Base-by-base conservation (phyloP, 164 flowering plant species). In the Vitis labrusca region DNA sequence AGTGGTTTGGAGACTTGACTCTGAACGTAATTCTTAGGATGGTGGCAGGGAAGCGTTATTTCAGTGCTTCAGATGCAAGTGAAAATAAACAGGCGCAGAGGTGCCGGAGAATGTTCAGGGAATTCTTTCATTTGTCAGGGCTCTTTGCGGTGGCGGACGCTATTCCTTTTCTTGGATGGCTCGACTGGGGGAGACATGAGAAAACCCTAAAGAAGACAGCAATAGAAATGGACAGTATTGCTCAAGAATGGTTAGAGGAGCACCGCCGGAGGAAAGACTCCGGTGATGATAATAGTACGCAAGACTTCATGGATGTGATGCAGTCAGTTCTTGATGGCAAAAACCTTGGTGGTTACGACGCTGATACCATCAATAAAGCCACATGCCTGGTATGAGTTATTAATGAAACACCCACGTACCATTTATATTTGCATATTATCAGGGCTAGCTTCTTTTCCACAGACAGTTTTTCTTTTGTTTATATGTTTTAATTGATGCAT, bases 161-260 rank as follows among this genome's bases (percentile, higher is more conserved):
- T 0, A 0, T 84, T 53, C 85, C 82, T 0, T 72, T 60, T 16
- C 68, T 84, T 1, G 49, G 74, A 49, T 80, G 79, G 77, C 44
- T 82, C 59, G 88, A 82, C 60, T 44, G 77, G 23, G 74, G 71
- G 1, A 83, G 84, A 14, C 61, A 80, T 15, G 74, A 67, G 77
- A 77, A 48, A 48, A 63, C 30, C 1, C 79, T 81, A 81, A 81
- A 84, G 69, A 70, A 29, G 30, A 74, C 75, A 0, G 81, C 78
- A 1, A 61, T 59, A 48, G 82, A 79, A 3, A 9, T 81, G 5
- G 80, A 80, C 7, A 19, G 16, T 3, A 54, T 80, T 37, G 37
- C 66, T 4, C 55, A 37, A 0, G 64, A 44, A 15, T 81, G 83
- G 86, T 32, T 79, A 11, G 71, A 81, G 1, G 86, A 84, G 47